Conservation (phyloP, 1,284 basidiomycete species). For the Exobasidium rhododendri region DNA sequence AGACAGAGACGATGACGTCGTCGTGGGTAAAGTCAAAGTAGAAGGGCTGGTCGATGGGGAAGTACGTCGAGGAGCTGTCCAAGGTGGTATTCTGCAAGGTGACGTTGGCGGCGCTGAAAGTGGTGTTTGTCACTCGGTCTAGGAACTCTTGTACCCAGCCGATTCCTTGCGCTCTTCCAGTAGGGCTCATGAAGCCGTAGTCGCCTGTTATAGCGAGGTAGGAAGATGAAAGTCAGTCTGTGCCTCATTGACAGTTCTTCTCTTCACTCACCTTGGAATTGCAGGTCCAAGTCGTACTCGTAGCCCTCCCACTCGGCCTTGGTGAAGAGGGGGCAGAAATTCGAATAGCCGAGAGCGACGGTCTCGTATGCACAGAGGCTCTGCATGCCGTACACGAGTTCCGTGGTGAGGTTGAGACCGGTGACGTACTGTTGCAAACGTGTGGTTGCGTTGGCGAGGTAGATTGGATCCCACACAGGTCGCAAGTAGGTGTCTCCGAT, state of each 20-base stretch:
- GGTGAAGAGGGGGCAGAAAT: slow-evolving; percentile 82
- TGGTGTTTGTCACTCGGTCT: slow-evolving; percentile 33
- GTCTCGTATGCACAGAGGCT: slow-evolving; percentile 55
- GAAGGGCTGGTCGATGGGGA: slow-evolving; percentile 45
- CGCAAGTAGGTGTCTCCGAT: slow-evolving; percentile 62
- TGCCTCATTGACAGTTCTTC: not conserved
- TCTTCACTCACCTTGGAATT: slow-evolving; percentile 20
- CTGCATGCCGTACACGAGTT: slow-evolving; percentile 42
- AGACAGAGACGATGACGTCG: slow-evolving; percentile 38
- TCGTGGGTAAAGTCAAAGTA: slow-evolving; percentile 52
- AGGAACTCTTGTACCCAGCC: slow-evolving; percentile 65
- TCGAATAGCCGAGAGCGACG: slow-evolving; percentile 35
- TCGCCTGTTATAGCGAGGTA: too few species aligned
- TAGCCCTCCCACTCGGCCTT: slow-evolving; percentile 84
- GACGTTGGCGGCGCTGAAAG: slow-evolving; percentile 24
- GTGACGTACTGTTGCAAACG: slow-evolving; percentile 40
- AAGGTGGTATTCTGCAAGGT: slow-evolving; percentile 48
- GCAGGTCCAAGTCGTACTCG: slow-evolving; percentile 61
- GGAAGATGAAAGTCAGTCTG: slow-evolving; percentile 55
- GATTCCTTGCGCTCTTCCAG: slow-evolving; percentile 73
- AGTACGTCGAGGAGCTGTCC: slow-evolving; percentile 30
- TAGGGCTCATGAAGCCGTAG: slow-evolving; percentile 74
- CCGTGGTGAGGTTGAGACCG: slow-evolving; percentile 56
- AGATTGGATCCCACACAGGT: slow-evolving; percentile 53
- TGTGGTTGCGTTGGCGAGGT: slow-evolving; percentile 35